Conservation (phyloP, 306 rosid genomes). For the Cucurbita argyrosperma region DNA sequence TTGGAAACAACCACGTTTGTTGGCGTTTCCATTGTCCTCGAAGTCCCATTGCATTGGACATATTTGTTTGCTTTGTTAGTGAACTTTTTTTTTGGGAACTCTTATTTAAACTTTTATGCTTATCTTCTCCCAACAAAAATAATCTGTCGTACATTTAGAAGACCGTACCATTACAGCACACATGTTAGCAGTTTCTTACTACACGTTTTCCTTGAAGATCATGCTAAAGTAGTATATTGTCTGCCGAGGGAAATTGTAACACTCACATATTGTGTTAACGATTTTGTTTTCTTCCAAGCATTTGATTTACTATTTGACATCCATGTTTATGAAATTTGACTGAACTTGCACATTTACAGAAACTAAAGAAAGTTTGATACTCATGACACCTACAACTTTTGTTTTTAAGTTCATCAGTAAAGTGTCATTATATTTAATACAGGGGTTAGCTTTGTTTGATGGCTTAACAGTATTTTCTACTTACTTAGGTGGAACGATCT, state of each 20-base stretch:
- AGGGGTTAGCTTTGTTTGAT: background rate
- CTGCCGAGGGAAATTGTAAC: background rate
- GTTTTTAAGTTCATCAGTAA: background rate
- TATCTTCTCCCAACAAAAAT: background rate
- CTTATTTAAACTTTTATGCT: background rate
- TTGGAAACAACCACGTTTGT: background rate
- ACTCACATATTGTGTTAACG: background rate
- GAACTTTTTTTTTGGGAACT: background rate
- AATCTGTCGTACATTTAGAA: too few relatives aligned
- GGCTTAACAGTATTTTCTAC: slow-evolving; percentile 1
- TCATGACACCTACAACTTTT: background rate
- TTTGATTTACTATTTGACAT: background rate
- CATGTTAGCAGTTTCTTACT: background rate
- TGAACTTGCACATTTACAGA: background rate
- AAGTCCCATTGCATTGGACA: background rate
- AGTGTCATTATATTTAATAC: background rate
- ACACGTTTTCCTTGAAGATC: background rate
- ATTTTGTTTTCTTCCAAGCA: background rate
- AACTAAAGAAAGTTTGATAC: background rate
- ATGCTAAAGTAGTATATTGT: background rate
- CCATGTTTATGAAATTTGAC: background rate
- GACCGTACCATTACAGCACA: background rate
- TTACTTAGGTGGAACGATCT: slow-evolving; percentile 61
- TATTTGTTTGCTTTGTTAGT: background rate
- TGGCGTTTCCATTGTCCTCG: background rate